phyloP scores from a whole-genome alignment of 768 basidiomycete genomes.

The Chalciporus piperatus region DNA sequence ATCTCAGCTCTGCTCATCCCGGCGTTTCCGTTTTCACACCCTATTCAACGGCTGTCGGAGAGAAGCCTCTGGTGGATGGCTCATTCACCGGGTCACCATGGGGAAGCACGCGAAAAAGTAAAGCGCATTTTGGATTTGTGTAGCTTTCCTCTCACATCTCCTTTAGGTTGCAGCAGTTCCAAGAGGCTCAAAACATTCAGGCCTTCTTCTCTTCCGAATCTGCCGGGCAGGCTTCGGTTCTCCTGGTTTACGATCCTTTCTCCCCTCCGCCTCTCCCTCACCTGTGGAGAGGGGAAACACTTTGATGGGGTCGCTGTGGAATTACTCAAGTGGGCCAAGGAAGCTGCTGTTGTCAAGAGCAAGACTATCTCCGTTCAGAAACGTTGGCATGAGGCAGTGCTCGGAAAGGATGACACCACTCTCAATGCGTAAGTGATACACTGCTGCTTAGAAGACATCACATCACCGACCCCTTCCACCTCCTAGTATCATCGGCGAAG shows the following conservation, averaged over 20 bases:
- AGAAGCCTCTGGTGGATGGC: constrained; percentile 73
- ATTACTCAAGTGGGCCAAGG: constrained; percentile 71
- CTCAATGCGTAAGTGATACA: constrained; percentile 68
- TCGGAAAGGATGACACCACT: constrained; percentile 79
- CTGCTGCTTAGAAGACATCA: neutral
- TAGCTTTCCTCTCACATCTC: constrained; percentile 1
- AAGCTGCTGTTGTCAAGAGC: constrained; percentile 78
- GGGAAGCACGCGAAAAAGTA: constrained; percentile 87
- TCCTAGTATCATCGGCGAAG: constrained; percentile 84
- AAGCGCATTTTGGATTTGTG: constrained; percentile 16
- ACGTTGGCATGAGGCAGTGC: constrained; percentile 88
- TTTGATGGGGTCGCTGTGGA: constrained; percentile 80
- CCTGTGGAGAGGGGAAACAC: constrained; percentile 70
- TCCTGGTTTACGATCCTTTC: constrained; percentile 82
- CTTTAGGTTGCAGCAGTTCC: constrained; percentile 68
- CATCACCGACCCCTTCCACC: neutral
- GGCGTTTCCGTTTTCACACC: constrained; percentile 79
- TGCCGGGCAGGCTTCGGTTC: constrained; percentile 68
- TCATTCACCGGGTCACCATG: constrained; percentile 78
- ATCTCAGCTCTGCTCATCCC: constrained; percentile 58
- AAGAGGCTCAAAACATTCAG: constrained; percentile 77
- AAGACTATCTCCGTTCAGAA: constrained; percentile 73
- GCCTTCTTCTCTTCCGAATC: constrained; percentile 88
- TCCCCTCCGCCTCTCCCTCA: constrained; percentile 58
- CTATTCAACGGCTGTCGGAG: constrained; percentile 57